Base-by-base conservation (phyloP, 805 yeast species). In the Kockiozyma suomiensis region DNA sequence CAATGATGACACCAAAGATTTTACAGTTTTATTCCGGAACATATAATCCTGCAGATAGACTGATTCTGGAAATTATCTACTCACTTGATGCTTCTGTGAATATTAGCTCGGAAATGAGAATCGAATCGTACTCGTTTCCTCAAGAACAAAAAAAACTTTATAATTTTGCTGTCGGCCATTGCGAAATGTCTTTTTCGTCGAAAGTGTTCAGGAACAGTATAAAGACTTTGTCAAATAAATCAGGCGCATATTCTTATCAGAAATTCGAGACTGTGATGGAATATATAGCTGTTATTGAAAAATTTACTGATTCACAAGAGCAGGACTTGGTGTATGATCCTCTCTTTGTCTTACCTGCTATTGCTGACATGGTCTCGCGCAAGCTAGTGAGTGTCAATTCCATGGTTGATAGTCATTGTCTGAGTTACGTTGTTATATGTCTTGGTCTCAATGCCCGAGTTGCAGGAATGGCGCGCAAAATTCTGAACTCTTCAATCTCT, bases 11-110 rank as follows among this genome's bases (percentile, higher is more conserved):
- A 69, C 79, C 78, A 26, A 79, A 75, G 49, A 54, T 90, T 1
- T 68, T 87, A 10, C 70, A 73, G 5, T 76, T 81, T 47, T 90
- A 87, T 69, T 72, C 74, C n/a, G 97, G 96, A 3, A 78, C 92
- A 0, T 74, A 78, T 1, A 70, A 81, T 15, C 74, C 84, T 1
- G 82, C 82, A 38, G 97, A 93, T 69, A 70, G 82, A 54, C 59
- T 91, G 1, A 69, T 93, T 28, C 81, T 87, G 55, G 71, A 75
- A 3, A 73, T 88, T 1, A 70, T 93, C 47, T 76, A 78, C 55
- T 70, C 71, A 12, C 76, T 90, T 37, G 98, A 93, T 72, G 68
- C 82, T 3, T 40, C 54, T 1, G 33, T 78, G 5, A 74, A 79
- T 13, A 35, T 55, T 8, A 46, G 41, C 26, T 21, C 52, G 1